Conservation (phyloP, 148 eudicot species). For the Vaccinium macrocarpon region DNA sequence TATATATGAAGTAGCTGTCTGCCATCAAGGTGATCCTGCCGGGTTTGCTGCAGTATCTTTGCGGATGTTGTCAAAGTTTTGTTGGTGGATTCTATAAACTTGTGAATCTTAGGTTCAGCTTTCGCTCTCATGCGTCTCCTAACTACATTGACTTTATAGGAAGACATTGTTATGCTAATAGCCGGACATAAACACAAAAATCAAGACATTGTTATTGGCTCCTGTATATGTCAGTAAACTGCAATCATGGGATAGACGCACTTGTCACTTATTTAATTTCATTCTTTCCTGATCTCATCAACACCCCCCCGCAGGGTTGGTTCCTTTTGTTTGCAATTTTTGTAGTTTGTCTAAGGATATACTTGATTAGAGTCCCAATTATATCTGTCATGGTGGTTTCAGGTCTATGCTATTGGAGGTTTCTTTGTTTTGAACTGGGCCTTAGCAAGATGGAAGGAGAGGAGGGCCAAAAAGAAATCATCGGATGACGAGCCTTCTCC, state of each 20-base stretch:
- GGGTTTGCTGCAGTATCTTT: background rate
- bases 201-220: background rate
- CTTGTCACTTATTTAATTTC: background rate
- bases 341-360: background rate
- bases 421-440: slow-evolving; percentile 42
- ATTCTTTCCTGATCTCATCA: background rate
- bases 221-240: background rate
- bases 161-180: background rate
- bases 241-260: background rate
- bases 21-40: background rate
- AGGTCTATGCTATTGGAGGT: slow-evolving; percentile 58
- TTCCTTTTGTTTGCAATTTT: no score
- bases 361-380: background rate
- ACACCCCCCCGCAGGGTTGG: no score
- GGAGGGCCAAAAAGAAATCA: slow-evolving; percentile 31
- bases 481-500: slow-evolving; percentile 35
- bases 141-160: background rate
- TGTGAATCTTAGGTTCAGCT: background rate
- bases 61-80: background rate
- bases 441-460: slow-evolving; percentile 44
- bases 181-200: background rate
- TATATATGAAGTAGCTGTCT: background rate
- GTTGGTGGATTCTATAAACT: background rate
- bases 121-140: background rate
- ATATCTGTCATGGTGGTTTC: slow-evolving; percentile 4